Conservation (phyloP, 345 rosid genomes). For the Bruguiera sexangula region DNA sequence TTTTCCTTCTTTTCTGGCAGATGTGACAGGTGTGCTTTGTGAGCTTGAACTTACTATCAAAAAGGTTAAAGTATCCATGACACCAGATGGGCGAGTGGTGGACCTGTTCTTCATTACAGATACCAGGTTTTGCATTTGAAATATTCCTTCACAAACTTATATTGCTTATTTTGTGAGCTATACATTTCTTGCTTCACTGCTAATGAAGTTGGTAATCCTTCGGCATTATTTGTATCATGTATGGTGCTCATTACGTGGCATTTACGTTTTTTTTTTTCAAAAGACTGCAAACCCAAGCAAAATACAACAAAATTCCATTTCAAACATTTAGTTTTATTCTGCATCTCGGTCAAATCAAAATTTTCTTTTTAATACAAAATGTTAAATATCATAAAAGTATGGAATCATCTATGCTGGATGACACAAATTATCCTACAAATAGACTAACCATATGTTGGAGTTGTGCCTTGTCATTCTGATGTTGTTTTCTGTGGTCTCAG, state of each 20-base stretch:
- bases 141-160: not conserved
- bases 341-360: too few relatives aligned
- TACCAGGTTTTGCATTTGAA: slow-evolving; percentile 53
- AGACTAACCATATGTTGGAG: too few relatives aligned
- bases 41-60: slow-evolving; percentile 81
- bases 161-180: not conserved
- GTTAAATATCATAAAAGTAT: too few relatives aligned
- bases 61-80: slow-evolving; percentile 94
- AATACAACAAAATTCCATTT: too few relatives aligned
- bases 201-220: not conserved
- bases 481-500: too few relatives aligned
- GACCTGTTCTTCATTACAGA: slow-evolving; percentile 96
- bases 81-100: slow-evolving; percentile 91
- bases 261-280: not conserved
- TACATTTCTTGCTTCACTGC: not conserved
- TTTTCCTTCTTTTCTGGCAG: slow-evolving; percentile 37
- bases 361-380: too few relatives aligned
- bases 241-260: not conserved
- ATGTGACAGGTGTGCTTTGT: slow-evolving; percentile 72
- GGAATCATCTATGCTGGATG: too few relatives aligned
- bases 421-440: too few relatives aligned
- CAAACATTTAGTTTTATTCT: too few relatives aligned
- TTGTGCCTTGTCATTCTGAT: too few relatives aligned
- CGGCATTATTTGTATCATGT: not conserved
- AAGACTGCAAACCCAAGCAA: not conserved